A percentile compares a stretch with the other conserved stretches of the same genome.
Evolutionary conservation across 2,329 filamentous ascomycete genomes (phyloP).

Genomic region (Cladosporium sp.): DNA sequence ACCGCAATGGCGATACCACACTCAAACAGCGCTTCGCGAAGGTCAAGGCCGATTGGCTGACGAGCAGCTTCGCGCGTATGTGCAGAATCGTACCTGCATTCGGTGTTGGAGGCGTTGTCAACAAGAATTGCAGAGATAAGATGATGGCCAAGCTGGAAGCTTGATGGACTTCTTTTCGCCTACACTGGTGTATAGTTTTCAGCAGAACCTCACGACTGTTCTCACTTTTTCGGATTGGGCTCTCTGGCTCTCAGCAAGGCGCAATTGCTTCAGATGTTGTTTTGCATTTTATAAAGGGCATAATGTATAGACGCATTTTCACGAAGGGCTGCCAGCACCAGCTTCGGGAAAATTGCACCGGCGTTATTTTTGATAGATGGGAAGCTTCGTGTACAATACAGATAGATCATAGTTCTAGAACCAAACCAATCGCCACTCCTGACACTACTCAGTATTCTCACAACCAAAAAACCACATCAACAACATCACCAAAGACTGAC

Average conservation of each 20-base stretch:
- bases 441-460: no score
- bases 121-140: slow-evolving; percentile 62
- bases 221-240: not conserved
- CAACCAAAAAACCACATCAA: no score
- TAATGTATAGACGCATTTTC: slow-evolving; percentile 2
- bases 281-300: not conserved
- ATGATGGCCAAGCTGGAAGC: slow-evolving; percentile 60
- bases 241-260: not conserved
- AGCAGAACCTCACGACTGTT: not conserved
- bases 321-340: not conserved
- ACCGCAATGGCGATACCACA: slow-evolving; percentile 50
- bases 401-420: no score
- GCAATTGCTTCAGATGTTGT: not conserved
- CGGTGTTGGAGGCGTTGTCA: slow-evolving; percentile 82
- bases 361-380: no score
- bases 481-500: no score
- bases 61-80: slow-evolving; percentile 70
- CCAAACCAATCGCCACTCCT: no score
- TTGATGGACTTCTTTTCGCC: no score
- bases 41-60: slow-evolving; percentile 70
- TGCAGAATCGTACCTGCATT: slow-evolving; percentile 84
- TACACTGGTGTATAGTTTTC: not conserved
- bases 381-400: no score
- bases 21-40: slow-evolving; percentile 59
- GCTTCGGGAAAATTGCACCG: no score